phyloP scores from a whole-genome alignment of 768 basidiomycete genomes.

The Hydnum rufescens region DNA sequence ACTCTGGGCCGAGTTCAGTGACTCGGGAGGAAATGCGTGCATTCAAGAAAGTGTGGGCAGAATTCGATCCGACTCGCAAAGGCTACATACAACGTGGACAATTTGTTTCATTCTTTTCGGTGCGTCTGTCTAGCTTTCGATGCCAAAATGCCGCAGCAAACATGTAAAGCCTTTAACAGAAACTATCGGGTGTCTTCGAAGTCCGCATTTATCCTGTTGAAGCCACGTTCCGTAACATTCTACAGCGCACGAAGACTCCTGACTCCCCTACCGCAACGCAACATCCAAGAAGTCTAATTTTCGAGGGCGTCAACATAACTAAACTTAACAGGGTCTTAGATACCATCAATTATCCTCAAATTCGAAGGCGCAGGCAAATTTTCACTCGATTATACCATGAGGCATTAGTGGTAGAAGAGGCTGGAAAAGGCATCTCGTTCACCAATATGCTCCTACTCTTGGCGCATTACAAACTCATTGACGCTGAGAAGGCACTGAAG shows the following conservation, averaged over 20 bases:
- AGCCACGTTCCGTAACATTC: conserved; percentile 38
- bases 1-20: conserved; percentile 58
- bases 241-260: conserved; percentile 22
- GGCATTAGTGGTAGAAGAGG: conserved; percentile 52
- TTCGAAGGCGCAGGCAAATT: conserved; percentile 44
- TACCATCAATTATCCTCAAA: conserved; percentile 40
- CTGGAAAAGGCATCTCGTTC: conserved; percentile 71
- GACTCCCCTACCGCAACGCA: conserved; percentile 15
- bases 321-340: conserved; percentile 39
- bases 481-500: conserved; percentile 76
- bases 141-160: conserved; percentile 8
- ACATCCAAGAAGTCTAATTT: conserved; percentile 16
- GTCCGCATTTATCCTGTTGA: conserved; percentile 65
- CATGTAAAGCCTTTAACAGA: conserved; percentile 27
- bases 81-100: conserved; percentile 52
- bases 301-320: conserved; percentile 39
- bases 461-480: conserved; percentile 80
- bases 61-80: conserved; percentile 58
- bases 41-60: conserved; percentile 89
- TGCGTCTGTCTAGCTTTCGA: conserved; percentile 23
- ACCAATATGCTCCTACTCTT: conserved; percentile 72
- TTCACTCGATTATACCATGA: conserved; percentile 76
- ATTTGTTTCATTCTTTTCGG: conserved; percentile 65
- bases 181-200: conserved; percentile 72
- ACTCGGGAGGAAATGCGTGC: conserved; percentile 80